Base-by-base conservation (phyloP, 495 filamentous ascomycete species). In the Pseudomonodictys pantanalensis region DNA sequence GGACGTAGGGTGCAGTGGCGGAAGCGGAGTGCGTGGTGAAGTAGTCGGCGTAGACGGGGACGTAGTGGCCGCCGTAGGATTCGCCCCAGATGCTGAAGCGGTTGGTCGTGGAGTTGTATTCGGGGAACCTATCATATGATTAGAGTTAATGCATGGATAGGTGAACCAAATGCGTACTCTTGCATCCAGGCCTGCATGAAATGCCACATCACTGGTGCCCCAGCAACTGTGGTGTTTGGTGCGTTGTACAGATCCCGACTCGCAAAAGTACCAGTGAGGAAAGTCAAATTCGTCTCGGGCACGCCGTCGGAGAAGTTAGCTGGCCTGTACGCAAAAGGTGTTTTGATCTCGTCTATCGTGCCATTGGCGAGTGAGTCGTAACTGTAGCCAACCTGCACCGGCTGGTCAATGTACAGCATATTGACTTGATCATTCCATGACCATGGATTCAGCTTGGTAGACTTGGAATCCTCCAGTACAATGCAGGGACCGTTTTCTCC, bases 361-460 rank as follows among this genome's bases (percentile, higher is more conserved):
- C 66, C 80, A 35, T 75, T 66, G 15, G 81, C 71, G 0, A 80
- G 75, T 17, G 69, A 71, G 25, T 76, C 76, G 28, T 59, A 59
- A 12, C 46, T 52, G 23, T 38, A 59, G 7, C 56, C 46, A 15
- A 43, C 33, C 18, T 59, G 56, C 6, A 24, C 38, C 1, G 56
- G 56, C 28, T 59, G 56, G 32, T 59, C 56, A 30, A 59, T 59
- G 23, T 51, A 59, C 18, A 59, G 70, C 73, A 69, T 73, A 55
- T 81, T 84, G 60, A 48, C 53, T 12, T 56, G 20, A 22, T 25
- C 28, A 29, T 56, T 56, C 24, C 39, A 56, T 2, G 53, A 46
- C 53, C 53, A 56, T 0, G 39, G 41, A 22, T 56, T 56, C 49
- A 62, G 33, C 43, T 24, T 15, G 22, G 42, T 62, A 25, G 70